Evolutionary conservation across 805 yeast species (phyloP).

Genomic region (Clavispora phyllophila): DNA sequence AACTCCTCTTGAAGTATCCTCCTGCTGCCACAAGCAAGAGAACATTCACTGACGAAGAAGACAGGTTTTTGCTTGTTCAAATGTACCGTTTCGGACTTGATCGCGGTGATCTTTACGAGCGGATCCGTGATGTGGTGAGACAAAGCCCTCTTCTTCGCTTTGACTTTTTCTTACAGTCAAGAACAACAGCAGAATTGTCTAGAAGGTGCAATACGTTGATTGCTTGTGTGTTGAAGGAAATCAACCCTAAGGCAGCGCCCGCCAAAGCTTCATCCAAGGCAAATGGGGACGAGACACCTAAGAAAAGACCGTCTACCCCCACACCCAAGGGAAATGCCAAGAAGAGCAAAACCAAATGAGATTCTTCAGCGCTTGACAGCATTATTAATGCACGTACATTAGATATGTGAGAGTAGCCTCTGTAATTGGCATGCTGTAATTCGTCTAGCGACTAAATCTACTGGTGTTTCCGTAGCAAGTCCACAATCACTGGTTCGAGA

Average conservation of each 20-base stretch:
- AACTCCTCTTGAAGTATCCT: constrained; percentile 65
- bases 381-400: not conserved
- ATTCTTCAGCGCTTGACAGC: not conserved
- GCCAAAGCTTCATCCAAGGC: constrained; percentile 4
- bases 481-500: constrained; percentile 34
- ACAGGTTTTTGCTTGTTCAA: constrained; percentile 78
- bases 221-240: constrained; percentile 68
- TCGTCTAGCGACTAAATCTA: not conserved
- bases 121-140: constrained; percentile 68
- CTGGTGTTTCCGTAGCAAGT: constrained; percentile 8
- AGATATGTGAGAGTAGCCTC: not conserved
- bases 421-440: not conserved
- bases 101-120: constrained; percentile 70
- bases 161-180: constrained; percentile 81
- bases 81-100: constrained; percentile 78
- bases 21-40: constrained; percentile 60
- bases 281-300: not conserved
- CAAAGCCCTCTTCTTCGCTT: constrained; percentile 74
- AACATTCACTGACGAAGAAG: constrained; percentile 83
- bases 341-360: constrained; percentile 4
- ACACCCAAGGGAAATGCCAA: constrained; percentile 1
- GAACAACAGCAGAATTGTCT: constrained; percentile 71
- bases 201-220: constrained; percentile 80
- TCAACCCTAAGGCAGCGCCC: constrained; percentile 12
- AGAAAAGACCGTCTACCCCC: constrained; percentile 1